Conservation (phyloP, 2,329 filamentous ascomycete genomes). For the Aureobasidium sp. region DNA sequence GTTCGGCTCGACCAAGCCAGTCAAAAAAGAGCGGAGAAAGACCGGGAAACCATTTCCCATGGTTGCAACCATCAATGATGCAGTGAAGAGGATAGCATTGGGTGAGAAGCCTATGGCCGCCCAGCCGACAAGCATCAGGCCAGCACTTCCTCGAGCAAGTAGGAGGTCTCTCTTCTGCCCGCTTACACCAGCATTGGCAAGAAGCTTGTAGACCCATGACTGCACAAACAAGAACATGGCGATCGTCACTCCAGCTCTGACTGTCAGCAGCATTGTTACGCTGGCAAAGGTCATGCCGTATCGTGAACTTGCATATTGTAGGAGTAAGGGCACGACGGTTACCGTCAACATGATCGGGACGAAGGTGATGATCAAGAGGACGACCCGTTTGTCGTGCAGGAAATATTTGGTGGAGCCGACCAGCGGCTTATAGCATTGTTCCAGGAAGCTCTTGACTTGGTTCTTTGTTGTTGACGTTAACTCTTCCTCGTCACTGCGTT, state of each 20-base stretch:
- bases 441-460: not conserved
- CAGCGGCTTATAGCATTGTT: not conserved
- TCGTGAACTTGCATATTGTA: slow-evolving; percentile 47
- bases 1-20: slow-evolving; percentile 44
- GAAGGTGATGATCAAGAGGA: slow-evolving; percentile 23
- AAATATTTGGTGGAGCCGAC: slow-evolving; percentile 22
- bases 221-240: slow-evolving; percentile 24
- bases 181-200: slow-evolving; percentile 16
- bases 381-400: slow-evolving; percentile 23
- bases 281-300: slow-evolving; percentile 39
- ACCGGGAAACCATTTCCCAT: slow-evolving; percentile 38
- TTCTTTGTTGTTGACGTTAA: not conserved
- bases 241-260: slow-evolving; percentile 23
- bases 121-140: slow-evolving; percentile 23
- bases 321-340: slow-evolving; percentile 23
- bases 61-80: slow-evolving; percentile 38
- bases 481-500: not conserved
- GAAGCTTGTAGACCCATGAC: slow-evolving; percentile 19
- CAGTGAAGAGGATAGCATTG: slow-evolving; percentile 18
- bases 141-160: slow-evolving; percentile 22
- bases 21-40: slow-evolving; percentile 43
- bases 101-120: slow-evolving; percentile 23
- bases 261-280: slow-evolving; percentile 25
- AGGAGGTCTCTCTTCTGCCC: slow-evolving; percentile 24
- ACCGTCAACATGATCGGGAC: slow-evolving; percentile 21